Evolutionary conservation across 805 yeast species (phyloP), one percentile per base, ranked within the genome.

Genomic region (Metschnikowia gruessii): DNA sequence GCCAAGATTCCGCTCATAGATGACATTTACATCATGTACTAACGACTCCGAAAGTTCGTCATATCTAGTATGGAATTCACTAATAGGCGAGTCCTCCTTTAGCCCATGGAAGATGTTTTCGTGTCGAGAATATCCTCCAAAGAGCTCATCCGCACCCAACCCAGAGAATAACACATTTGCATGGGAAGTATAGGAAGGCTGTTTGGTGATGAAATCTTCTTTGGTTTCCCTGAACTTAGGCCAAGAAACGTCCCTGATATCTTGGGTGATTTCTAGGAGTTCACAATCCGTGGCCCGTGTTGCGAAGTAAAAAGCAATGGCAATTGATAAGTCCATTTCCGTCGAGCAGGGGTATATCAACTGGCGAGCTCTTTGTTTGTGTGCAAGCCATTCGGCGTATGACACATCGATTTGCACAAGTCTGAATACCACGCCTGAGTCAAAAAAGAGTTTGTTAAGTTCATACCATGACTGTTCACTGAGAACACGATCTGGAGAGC

Each of bases 271-370:
- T 9, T 45, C 50, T 8, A 51, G 35, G 2, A 50, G 45, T 11
- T 33, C 36, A 31, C 52, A 45, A 10, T 44, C 5, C 10, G 30
- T 36, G 1, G 59, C 87, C 50, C 79, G 72, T 1, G 96, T 77
- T 0, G 98, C 97, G 68, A 90, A 94, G 61, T 83, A 90, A 59
- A 94, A 94, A 0, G 99, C 99, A 50, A 92, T 81, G 1, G 97
- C 97, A 42, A 94, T 94, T 1, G 96, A 87, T 18, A 90, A 66
- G 63, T 94, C 99, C 98, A 94, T 94, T 53, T 90, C 98, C 0
- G 97, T 90, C 37, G 79, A 75, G 49, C 82, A 80, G 0, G 99
- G 99, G 58, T 74, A 82, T 76, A 94, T 94, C 36, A 92, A 68
- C 21, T 75, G 68, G 37, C 72, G 64, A 0, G 92, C 95, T 2